Evolutionary conservation across 306 rosid genomes (phyloP).

Genomic region (Nissolia schottii): DNA sequence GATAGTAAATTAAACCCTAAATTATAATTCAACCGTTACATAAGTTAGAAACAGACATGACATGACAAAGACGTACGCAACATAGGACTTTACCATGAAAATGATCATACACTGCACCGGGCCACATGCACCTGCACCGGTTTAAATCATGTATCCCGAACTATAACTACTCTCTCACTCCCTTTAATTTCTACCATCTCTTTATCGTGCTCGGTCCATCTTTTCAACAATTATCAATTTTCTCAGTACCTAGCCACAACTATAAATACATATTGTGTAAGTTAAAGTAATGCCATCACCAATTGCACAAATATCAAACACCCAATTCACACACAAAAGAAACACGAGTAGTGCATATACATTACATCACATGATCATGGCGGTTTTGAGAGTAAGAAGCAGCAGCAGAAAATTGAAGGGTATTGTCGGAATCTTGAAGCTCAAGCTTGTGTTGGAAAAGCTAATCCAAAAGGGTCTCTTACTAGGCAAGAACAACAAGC

Average conservation of each 20-base stretch:
- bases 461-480: constrained; percentile 40
- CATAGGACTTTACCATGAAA: neutral
- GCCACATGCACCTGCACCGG: neutral
- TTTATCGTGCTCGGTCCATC: constrained; percentile 7
- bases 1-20: no score
- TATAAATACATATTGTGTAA: neutral
- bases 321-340: neutral
- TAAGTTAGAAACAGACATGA: neutral
- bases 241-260: neutral
- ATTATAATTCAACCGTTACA: no score
- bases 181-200: neutral
- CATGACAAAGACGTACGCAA: neutral
- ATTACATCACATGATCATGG: constrained; percentile 29
- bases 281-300: neutral
- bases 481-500: constrained; percentile 22
- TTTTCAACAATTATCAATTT: neutral
- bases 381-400: constrained; percentile 3
- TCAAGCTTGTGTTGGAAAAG: constrained; percentile 47
- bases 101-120: neutral
- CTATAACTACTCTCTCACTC: neutral
- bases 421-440: constrained; percentile 36
- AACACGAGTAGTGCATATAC: neutral
- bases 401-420: constrained; percentile 32
- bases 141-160: neutral
- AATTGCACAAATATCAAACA: neutral